Base-by-base conservation (phyloP, 2,329 filamentous ascomycete species). In the Ophiostoma pallidulum region DNA sequence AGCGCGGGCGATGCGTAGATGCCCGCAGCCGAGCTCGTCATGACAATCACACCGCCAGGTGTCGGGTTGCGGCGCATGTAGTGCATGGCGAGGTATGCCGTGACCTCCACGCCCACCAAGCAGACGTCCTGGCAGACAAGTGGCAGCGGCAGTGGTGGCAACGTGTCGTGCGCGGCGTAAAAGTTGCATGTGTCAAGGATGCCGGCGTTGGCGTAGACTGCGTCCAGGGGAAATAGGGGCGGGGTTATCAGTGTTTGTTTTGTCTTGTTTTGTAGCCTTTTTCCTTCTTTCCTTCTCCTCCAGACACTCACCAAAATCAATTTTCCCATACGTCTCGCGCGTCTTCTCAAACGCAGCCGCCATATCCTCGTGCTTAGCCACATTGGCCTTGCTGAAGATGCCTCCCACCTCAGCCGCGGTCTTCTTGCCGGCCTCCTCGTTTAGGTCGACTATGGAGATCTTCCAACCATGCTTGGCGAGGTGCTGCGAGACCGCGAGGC, bases 271-370 rank as follows among this genome's bases (percentile, higher is more conserved):
- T n/a, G n/a, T n/a, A n/a, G n/a, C n/a, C n/a, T n/a, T n/a, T n/a
- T n/a, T n/a, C n/a, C n/a, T n/a, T n/a, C n/a, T n/a, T n/a, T n/a
- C n/a, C n/a, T n/a, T n/a, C n/a, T n/a, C n/a, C n/a, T n/a, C n/a
- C n/a, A n/a, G n/a, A n/a, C n/a, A n/a, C n/a, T n/a, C n/a, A n/a
- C n/a, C n/a, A 44, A 50, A 50, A 40, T 50, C 48, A 19, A 50
- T 48, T 12, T 58, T 57, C 2, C 67, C 66, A 16, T 60, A 57
- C 13, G 59, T 49, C 4, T 53, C 50, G 42, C 61, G 58, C 2
- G 64, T 55, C 20, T 61, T 57, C 47, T 59, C 55, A 41, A 69
- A 69, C 0, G 59, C 64, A 0, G 55, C 50, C 0, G 60, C 62
- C 39, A 66, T 62, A 35, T 58, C 60, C 20, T 63, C 59, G 16